Conservation (phyloP, 306 rosid genomes). For the Inga leiocalycina region DNA sequence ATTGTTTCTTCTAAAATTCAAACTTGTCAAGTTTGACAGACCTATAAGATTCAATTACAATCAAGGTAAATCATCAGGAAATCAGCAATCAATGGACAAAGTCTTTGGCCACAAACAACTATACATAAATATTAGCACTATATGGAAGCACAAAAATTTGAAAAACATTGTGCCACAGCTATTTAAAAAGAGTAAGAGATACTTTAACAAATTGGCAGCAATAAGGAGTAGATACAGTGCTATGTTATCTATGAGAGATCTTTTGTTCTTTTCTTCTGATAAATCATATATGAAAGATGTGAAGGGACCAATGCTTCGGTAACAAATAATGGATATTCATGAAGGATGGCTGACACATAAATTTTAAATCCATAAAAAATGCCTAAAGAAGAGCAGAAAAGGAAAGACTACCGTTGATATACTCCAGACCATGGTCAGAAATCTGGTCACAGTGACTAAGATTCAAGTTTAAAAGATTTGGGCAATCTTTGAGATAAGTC, state of each 20-base stretch:
- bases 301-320: conserved; percentile 20
- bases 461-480: conserved; percentile 55
- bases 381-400: background rate
- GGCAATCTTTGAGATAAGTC: conserved; percentile 56
- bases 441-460: conserved; percentile 64
- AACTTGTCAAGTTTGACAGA: conserved; percentile 72
- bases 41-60: conserved; percentile 55
- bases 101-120: conserved; percentile 8
- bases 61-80: conserved; percentile 29
- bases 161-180: background rate
- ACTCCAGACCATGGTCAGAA: conserved; percentile 57
- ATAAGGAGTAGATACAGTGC: background rate
- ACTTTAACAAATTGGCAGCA: background rate
- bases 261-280: background rate
- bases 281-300: conserved; percentile 16
- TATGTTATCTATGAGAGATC: background rate
- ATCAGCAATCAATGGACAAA: conserved; percentile 16
- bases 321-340: background rate
- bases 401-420: conserved; percentile 51
- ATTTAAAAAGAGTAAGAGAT: background rate
- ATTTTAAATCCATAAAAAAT: background rate
- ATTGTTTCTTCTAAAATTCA: conserved; percentile 86
- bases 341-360: background rate
- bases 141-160: conserved; percentile 8
- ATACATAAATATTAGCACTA: background rate